A percentile compares a stretch with the other conserved stretches of the same genome.
Conservation (phyloP, 176 grass and related monocot species). For the Musa itinerans region DNA sequence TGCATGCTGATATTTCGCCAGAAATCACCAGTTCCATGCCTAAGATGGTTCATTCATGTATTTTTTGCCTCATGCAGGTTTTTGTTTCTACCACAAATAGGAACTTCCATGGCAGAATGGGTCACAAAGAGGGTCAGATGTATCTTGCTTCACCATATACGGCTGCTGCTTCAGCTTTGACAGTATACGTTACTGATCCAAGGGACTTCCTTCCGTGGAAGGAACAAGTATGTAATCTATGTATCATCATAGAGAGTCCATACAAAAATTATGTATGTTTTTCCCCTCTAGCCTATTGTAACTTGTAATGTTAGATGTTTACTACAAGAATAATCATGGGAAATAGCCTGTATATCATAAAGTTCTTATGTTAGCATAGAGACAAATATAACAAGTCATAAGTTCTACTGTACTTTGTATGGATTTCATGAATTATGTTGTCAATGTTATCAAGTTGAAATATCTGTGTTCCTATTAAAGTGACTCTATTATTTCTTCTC, state of each 20-base stretch:
- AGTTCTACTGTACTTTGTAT: too few species aligned
- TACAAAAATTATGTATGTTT: not conserved
- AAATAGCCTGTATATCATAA: not conserved
- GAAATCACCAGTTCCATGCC: not conserved
- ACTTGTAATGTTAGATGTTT: not conserved
- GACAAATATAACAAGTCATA: too few species aligned
- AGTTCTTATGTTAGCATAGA: too few species aligned
- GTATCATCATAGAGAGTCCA: not conserved
- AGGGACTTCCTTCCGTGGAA: slow-evolving; percentile 52
- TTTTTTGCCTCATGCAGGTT: slow-evolving; percentile 33
- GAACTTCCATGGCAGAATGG: slow-evolving; percentile 96
- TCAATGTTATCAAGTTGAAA: too few species aligned
- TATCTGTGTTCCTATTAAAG: too few species aligned
- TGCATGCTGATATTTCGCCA: slow-evolving; percentile 46
- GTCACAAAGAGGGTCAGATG: slow-evolving; percentile 91
- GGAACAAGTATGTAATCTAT: not conserved
- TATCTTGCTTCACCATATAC: slow-evolving; percentile 90
- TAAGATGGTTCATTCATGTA: not conserved
- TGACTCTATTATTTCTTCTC: too few species aligned
- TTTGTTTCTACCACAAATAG: slow-evolving; percentile 93
- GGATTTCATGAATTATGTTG: too few species aligned
- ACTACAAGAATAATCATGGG: not conserved
- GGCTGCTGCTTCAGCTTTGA: slow-evolving; percentile 61
- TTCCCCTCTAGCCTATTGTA: not conserved
- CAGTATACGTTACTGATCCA: slow-evolving; percentile 80